These are phyloP conservation scores for Drechmeria coniospora DNA, from an alignment of 2,329 filamentous ascomycete genomes.

Conservation along the genomic window DNA sequence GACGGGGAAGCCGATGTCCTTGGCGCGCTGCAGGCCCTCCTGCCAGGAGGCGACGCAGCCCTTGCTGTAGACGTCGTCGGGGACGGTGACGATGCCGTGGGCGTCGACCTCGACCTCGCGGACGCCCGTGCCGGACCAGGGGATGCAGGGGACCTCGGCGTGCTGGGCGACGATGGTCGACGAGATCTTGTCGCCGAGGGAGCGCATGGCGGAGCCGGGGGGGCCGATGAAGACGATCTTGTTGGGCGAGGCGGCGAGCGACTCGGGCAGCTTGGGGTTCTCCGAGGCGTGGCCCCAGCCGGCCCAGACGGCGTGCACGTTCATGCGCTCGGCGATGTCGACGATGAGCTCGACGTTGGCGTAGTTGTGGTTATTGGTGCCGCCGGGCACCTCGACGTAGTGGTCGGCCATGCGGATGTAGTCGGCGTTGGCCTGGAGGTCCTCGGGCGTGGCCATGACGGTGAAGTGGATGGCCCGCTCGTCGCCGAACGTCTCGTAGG, in stretches of 20 bases:
- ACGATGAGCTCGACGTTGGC: slow-evolving; percentile 99
- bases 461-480: slow-evolving; percentile 98
- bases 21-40: slow-evolving; percentile 76
- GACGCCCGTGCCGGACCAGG: slow-evolving; percentile 96
- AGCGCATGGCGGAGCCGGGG: slow-evolving; percentile 95
- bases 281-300: slow-evolving; percentile 99
- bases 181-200: slow-evolving; percentile 97
- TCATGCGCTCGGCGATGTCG: slow-evolving; percentile 95
- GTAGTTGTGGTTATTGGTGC: slow-evolving; percentile 99
- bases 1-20: slow-evolving; percentile 90
- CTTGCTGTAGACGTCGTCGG: slow-evolving; percentile 70
- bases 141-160: slow-evolving; percentile 89
- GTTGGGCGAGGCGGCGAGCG: slow-evolving; percentile 86
- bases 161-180: slow-evolving; percentile 98
- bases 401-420: slow-evolving; percentile 99
- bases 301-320: slow-evolving; percentile 96
- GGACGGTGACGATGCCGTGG: slow-evolving; percentile 81
- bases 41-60: slow-evolving; percentile 83
- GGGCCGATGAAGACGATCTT: slow-evolving; percentile 99
- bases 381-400: slow-evolving; percentile 96
- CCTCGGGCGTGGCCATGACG: slow-evolving; percentile 98
- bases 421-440: slow-evolving; percentile 92
- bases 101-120: slow-evolving; percentile 64
- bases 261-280: slow-evolving; percentile 95
- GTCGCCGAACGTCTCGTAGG: slow-evolving; percentile 98